Conservation (phyloP, 805 yeast species). For the Candida oleophila region DNA sequence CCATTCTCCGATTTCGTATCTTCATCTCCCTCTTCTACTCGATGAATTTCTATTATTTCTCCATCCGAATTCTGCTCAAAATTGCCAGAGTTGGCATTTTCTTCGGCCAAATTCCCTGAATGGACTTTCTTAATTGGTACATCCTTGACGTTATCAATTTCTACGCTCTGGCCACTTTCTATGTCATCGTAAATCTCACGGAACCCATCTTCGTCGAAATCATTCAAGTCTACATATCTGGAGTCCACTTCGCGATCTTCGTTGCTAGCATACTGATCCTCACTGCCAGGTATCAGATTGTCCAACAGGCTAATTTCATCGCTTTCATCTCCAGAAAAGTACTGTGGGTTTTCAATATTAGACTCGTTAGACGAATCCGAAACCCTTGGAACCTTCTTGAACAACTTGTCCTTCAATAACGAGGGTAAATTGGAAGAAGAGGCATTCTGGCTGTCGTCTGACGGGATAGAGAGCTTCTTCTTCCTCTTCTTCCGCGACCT, state of each 20-base stretch:
- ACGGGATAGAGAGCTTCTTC: not conserved
- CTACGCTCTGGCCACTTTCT: not conserved
- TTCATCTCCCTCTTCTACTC: not conserved
- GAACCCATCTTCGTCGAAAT: conserved; percentile 10
- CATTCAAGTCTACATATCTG: not conserved
- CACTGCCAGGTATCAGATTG: not conserved
- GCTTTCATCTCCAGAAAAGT: conserved; percentile 1
- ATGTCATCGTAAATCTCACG: conserved; percentile 2
- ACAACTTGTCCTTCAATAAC: conserved; percentile 1
- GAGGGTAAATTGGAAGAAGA: not conserved
- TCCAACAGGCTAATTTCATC: conserved; percentile 5
- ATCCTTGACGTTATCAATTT: not conserved
- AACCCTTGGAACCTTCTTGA: conserved; percentile 1
- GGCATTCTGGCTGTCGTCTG: not conserved
- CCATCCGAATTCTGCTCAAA: not conserved
- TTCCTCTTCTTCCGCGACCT: not conserved
- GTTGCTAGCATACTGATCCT: not conserved
- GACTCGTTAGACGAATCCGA: conserved; percentile 2
- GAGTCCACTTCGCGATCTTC: not conserved
- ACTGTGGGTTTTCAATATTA: not conserved
- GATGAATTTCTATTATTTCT: not conserved
- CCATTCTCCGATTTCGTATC: not conserved
- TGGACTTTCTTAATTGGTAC: not conserved
- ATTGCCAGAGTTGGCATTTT: not conserved
- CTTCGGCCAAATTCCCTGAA: not conserved